Evolutionary conservation across 306 rosid species (phyloP).

Genomic region (Senna tora): DNA sequence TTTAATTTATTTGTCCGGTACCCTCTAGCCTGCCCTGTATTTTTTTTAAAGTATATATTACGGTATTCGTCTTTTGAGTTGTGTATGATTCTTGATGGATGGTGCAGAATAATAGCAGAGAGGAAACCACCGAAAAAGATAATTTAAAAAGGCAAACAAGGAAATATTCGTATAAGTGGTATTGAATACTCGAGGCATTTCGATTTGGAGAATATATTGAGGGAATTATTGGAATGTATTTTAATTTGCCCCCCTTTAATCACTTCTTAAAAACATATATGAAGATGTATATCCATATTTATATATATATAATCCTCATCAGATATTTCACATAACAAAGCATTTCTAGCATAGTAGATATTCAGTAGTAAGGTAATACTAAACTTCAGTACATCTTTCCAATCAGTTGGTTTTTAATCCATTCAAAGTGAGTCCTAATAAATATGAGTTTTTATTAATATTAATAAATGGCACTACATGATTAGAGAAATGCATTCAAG

Average conservation of each 20-base stretch:
- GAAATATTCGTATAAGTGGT: conserved; percentile 41
- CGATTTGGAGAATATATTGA: conserved; percentile 47
- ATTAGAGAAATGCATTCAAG: too few species aligned
- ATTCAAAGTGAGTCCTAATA: too few species aligned
- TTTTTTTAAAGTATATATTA: conserved; percentile 14
- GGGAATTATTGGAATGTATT: conserved; percentile 26
- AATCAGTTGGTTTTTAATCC: too few species aligned
- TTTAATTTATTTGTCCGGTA: background rate
- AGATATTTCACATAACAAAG: background rate
- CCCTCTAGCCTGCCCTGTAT: background rate
- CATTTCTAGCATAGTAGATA: background rate
- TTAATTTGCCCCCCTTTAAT: conserved; percentile 8
- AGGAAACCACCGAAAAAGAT: conserved; percentile 37
- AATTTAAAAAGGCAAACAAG: conserved; percentile 9
- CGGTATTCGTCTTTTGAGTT: conserved; percentile 40
- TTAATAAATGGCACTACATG: too few species aligned
- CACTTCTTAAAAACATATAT: too few species aligned
- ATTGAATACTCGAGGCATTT: conserved; percentile 30
- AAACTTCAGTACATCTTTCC: too few species aligned
- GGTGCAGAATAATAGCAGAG: conserved; percentile 47
- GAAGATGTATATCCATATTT: background rate
- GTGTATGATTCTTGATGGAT: conserved; percentile 41
- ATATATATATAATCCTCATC: background rate
- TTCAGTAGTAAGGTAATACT: too few species aligned
- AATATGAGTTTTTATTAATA: too few species aligned